Base-by-base conservation (phyloP, 176 grass and related monocot genomes). In the Aegilops tauschii region DNA sequence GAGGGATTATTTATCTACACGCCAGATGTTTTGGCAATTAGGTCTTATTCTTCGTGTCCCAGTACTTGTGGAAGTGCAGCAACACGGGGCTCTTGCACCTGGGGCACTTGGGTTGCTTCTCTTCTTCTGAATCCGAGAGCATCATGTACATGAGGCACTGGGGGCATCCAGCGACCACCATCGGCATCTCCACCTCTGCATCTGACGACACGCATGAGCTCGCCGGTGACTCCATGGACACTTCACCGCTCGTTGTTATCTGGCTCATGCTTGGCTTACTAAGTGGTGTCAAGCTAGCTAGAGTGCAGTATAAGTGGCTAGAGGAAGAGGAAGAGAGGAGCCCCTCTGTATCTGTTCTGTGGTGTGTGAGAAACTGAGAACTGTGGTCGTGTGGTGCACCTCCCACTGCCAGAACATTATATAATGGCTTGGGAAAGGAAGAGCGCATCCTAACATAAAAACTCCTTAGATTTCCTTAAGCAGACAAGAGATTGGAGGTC, bases 91-190 rank as follows among this genome's bases (percentile, higher is more conserved):
- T 90, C 73, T 86, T 86, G 89, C 89, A 86, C 52, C 61, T 86
- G 21, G 89, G 89, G 65, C 89, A 90, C 73, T 82, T 90, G 52
- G 79, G 84, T 34, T 79, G 84, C 84, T 86, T 54, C 47, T 86
- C 88, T 62, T 78, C 72, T 54, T 86, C 72, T 11, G 84, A 90
- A 17, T 65, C 64, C 6, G 73, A 79, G 27, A 90, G 79, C 88
- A 90, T 90, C 52, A 90, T 80, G 65, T 90, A 90, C 84, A 90
- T 86, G 79, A 90, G 89, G 89, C 89, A 90, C 65, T 13, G 79
- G 30, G 84, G 89, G 76, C 89, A 90, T 52, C 89, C 89, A 21
- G 65, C 73, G 23, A 90, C 79, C 84, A 90, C 79, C 89, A 90
- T 83, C 27, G 78, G 34, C 39, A 11, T 31, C 5, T 73, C 76